Conservation (phyloP, 108 stramenopile genomes). For the Craspedostauros australis region DNA sequence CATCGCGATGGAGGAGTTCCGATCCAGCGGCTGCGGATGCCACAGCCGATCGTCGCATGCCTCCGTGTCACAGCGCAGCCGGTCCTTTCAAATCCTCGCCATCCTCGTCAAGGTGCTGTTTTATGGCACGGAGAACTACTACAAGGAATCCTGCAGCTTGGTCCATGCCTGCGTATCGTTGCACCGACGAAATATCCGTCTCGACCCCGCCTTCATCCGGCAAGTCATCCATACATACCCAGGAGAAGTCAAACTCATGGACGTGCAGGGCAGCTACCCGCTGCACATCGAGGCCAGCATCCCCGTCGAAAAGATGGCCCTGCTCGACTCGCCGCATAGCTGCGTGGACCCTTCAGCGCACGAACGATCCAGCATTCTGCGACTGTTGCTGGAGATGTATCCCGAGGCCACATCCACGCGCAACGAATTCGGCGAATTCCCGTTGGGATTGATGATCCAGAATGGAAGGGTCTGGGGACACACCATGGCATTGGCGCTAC, state of each 20-base stretch:
- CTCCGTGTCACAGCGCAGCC: constrained; percentile 15
- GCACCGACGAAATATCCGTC: constrained; percentile 36
- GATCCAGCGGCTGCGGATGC: constrained; percentile 2
- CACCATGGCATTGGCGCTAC: constrained; percentile 26
- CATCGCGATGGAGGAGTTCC: constrained; percentile 46
- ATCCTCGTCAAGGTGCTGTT: constrained; percentile 33
- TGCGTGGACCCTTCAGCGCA: constrained; percentile 17
- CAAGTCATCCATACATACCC: constrained; percentile 32
- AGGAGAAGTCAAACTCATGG: constrained; percentile 26
- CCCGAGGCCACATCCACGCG: constrained; percentile 26
- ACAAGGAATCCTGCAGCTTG: constrained; percentile 18
- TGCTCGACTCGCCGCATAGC: constrained; percentile 17
- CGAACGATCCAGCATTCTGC: constrained; percentile 26
- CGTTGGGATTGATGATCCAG: constrained; percentile 38
- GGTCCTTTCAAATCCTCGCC: constrained; percentile 26
- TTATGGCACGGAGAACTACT: constrained; percentile 19
- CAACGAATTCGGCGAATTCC: constrained; percentile 34
- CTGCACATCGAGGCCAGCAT: constrained; percentile 47
- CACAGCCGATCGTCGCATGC: too few species aligned
- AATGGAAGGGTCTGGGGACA: constrained; percentile 36
- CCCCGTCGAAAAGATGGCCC: constrained; percentile 45
- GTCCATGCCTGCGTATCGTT: constrained; percentile 38
- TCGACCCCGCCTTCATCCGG: constrained; percentile 48
- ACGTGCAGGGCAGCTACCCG: constrained; percentile 39
- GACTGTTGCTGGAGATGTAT: constrained; percentile 25